These are phyloP conservation scores for Melanomma pulvis-pyrius DNA, from an alignment of 495 filamentous ascomycete species.

Conservation along the genomic window DNA sequence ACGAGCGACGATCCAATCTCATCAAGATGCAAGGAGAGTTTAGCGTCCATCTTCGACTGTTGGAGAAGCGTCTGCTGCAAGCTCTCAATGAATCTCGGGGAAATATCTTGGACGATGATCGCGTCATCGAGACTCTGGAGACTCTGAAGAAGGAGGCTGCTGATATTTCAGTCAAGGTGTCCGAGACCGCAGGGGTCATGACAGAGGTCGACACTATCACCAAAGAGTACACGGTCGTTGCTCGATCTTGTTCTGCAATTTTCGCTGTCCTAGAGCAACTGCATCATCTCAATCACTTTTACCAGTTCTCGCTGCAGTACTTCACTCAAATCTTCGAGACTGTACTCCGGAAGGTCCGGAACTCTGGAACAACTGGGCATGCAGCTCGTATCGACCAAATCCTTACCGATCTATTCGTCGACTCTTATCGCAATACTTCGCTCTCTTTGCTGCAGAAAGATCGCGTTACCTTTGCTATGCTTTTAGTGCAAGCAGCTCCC, in stretches of 20 bases:
- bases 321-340: slow-evolving; percentile 97
- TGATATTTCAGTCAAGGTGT: slow-evolving; percentile 94
- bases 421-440: slow-evolving; percentile 89
- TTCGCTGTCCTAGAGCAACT: slow-evolving; percentile 97
- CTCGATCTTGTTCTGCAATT: slow-evolving; percentile 90
- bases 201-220: slow-evolving; percentile 94
- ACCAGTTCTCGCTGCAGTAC: slow-evolving; percentile 98
- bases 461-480: slow-evolving; percentile 90
- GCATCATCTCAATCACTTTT: slow-evolving; percentile 98
- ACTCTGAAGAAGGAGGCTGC: slow-evolving; percentile 96
- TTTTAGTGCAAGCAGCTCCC: slow-evolving; percentile 90
- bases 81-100: slow-evolving; percentile 96
- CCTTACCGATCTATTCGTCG: slow-evolving; percentile 83
- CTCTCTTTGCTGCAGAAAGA: slow-evolving; percentile 93
- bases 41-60: slow-evolving; percentile 89
- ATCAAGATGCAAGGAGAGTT: slow-evolving; percentile 99
- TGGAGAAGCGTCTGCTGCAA: slow-evolving; percentile 93
- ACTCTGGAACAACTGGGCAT: slow-evolving; percentile 74
- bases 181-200: slow-evolving; percentile 97
- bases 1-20: slow-evolving; percentile 90
- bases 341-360: slow-evolving; percentile 80
- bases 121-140: slow-evolving; percentile 96
- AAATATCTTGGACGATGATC: slow-evolving; percentile 97
- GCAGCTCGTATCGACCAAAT: slow-evolving; percentile 81
- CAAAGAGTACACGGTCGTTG: slow-evolving; percentile 87